Evolutionary conservation across 2,329 filamentous ascomycete species (phyloP).

Genomic region (Colletotrichum viniferum): DNA sequence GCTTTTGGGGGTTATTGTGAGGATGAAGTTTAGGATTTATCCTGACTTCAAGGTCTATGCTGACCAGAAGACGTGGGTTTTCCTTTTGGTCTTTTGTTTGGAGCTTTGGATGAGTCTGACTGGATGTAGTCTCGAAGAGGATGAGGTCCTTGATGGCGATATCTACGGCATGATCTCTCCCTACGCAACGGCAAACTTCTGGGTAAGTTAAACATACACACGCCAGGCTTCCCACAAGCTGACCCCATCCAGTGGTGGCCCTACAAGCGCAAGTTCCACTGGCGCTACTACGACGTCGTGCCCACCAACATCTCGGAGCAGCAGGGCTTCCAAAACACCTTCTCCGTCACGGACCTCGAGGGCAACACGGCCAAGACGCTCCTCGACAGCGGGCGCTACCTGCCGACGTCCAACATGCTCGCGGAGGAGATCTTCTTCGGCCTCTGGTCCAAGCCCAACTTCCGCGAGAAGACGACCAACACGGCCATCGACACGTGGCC

Average conservation of each 20-base stretch:
- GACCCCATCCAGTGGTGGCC: slow-evolving; percentile 50
- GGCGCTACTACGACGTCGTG: slow-evolving; percentile 56
- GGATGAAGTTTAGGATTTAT: slow-evolving; percentile 54
- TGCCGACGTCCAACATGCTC: slow-evolving; percentile 51
- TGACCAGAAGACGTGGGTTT: slow-evolving; percentile 50
- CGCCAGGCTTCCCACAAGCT: not conserved
- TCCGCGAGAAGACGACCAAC: slow-evolving; percentile 54
- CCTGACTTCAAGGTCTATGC: slow-evolving; percentile 57
- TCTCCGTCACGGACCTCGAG: slow-evolving; percentile 50
- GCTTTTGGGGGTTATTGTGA: slow-evolving; percentile 50
- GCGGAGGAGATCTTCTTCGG: slow-evolving; percentile 54
- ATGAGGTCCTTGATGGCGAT: slow-evolving; percentile 52
- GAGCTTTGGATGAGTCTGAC: not conserved
- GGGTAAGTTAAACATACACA: slow-evolving; percentile 35
- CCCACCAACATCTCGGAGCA: slow-evolving; percentile 42
- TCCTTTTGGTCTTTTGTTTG: not conserved
- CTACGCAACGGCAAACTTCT: slow-evolving; percentile 56
- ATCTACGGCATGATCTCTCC: slow-evolving; percentile 54
- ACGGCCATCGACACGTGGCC: slow-evolving; percentile 48
- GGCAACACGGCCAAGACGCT: slow-evolving; percentile 43
- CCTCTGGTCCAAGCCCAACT: slow-evolving; percentile 55
- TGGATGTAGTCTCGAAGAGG: slow-evolving; percentile 43
- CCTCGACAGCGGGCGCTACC: slow-evolving; percentile 51
- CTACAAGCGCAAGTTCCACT: slow-evolving; percentile 54
- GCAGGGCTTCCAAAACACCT: slow-evolving; percentile 56